A percentile compares a stretch with the other conserved stretches of the same genome.
phyloP scores from a whole-genome alignment of 1,139 yeast genomes.

The Pichia sp. region DNA sequence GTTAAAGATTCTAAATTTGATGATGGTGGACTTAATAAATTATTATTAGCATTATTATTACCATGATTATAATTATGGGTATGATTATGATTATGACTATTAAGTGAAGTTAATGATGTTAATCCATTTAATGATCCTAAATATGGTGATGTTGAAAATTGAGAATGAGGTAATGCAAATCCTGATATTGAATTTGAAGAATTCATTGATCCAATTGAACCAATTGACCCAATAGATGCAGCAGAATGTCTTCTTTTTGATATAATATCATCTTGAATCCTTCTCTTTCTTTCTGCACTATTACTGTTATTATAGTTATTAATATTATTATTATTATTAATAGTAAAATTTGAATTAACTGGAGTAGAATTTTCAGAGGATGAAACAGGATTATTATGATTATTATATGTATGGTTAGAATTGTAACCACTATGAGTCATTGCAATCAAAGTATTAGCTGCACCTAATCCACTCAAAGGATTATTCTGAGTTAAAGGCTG shows the following conservation, averaged over 20 bases:
- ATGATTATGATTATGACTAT: no score
- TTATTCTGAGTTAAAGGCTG: neutral
- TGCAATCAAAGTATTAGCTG: slow-evolving; percentile 2
- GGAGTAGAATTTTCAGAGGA: neutral
- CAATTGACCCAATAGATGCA: slow-evolving; percentile 23
- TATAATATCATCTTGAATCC: slow-evolving; percentile 23
- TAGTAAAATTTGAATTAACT: neutral
- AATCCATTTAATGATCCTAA: slow-evolving; percentile 11
- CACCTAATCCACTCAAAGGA: slow-evolving; percentile 5
- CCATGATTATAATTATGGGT: no score
- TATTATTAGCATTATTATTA: neutral
- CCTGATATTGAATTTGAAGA: slow-evolving; percentile 1
- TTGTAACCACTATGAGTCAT: neutral
- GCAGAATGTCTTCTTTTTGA: slow-evolving; percentile 30
- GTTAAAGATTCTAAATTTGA: slow-evolving; percentile 6
- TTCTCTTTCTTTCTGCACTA: slow-evolving; percentile 22
- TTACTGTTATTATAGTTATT: no score
- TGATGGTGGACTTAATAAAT: slow-evolving; percentile 9
- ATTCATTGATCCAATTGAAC: slow-evolving; percentile 1
- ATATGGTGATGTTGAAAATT: slow-evolving; percentile 13
- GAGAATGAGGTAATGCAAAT: slow-evolving; percentile 7
- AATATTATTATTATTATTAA: neutral
- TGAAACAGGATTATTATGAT: neutral
- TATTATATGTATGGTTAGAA: neutral
- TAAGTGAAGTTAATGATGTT: slow-evolving; percentile 7